Evolutionary conservation across 805 yeast species (phyloP).

Genomic region (Wickerhamiella sorbophila): DNA sequence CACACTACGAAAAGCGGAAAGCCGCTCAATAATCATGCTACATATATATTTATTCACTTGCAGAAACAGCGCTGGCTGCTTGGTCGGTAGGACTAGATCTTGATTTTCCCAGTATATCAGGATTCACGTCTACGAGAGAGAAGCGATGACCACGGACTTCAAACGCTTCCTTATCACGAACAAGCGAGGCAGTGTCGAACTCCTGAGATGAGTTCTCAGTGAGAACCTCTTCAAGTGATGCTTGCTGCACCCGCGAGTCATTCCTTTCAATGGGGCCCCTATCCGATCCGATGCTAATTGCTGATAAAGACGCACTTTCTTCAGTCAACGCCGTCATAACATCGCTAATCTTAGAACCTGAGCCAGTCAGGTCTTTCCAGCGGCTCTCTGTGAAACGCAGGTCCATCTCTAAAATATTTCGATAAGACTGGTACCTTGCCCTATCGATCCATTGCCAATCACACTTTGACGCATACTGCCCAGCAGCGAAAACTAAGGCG

Average conservation of each 20-base stretch:
- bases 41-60: background rate
- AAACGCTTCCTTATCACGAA: constrained; percentile 16
- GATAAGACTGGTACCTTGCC: constrained; percentile 31
- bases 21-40: background rate
- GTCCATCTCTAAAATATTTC: constrained; percentile 26
- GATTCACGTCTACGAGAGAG: constrained; percentile 23
- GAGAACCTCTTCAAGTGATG: background rate
- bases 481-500: constrained; percentile 31
- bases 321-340: background rate
- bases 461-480: constrained; percentile 36
- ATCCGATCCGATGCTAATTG: background rate
- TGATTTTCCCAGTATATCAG: constrained; percentile 13
- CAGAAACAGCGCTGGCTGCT: background rate
- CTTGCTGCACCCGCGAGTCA: background rate
- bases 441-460: constrained; percentile 46
- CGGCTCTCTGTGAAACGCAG: constrained; percentile 8
- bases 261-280: background rate
- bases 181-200: constrained; percentile 2
- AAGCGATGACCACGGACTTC: constrained; percentile 21
- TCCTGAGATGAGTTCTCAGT: background rate
- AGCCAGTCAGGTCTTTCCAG: background rate
- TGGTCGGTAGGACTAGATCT: background rate
- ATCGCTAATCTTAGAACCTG: background rate
- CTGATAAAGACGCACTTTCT: background rate
- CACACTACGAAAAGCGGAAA: constrained; percentile 38